phyloP scores from a whole-genome alignment of 2,329 filamentous ascomycete genomes.

The Davidsoniella virescens region DNA sequence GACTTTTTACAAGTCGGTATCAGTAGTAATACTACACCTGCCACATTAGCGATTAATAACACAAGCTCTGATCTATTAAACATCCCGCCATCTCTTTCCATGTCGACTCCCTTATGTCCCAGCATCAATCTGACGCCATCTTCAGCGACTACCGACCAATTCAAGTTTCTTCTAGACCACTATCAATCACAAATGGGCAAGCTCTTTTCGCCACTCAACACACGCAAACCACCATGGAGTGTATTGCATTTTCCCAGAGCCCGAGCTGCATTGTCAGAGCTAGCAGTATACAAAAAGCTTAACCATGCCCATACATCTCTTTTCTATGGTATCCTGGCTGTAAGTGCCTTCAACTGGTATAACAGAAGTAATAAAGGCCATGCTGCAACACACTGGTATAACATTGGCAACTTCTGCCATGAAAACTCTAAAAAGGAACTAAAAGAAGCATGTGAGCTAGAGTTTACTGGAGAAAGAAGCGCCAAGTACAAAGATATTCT shows the following conservation, averaged over 20 bases:
- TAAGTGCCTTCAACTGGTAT: constrained; percentile 24
- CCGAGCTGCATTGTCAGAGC: constrained; percentile 21
- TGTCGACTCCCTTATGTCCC: background rate
- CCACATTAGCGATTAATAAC: too few species aligned
- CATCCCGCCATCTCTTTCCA: background rate
- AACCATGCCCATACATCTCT: constrained; percentile 22
- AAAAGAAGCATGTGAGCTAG: constrained; percentile 19
- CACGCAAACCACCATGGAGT: constrained; percentile 26
- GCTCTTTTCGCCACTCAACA: constrained; percentile 22
- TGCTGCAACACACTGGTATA: constrained; percentile 1
- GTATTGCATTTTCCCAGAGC: constrained; percentile 23
- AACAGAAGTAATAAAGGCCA: constrained; percentile 14
- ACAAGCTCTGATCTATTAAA: background rate
- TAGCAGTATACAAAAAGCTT: constrained; percentile 21
- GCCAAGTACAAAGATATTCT: constrained; percentile 26
- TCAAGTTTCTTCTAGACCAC: constrained; percentile 21
- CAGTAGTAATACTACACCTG: too few species aligned
- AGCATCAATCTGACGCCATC: background rate
- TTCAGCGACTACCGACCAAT: background rate
- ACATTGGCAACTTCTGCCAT: constrained; percentile 18
- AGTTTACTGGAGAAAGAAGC: constrained; percentile 20
- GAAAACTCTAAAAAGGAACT: constrained; percentile 18
- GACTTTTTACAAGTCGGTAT: too few species aligned
- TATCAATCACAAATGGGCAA: constrained; percentile 22
- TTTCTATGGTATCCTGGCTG: constrained; percentile 23